These are phyloP conservation scores for Sonneratia alba DNA, from an alignment of 345 rosid species.

Conservation along the genomic window DNA sequence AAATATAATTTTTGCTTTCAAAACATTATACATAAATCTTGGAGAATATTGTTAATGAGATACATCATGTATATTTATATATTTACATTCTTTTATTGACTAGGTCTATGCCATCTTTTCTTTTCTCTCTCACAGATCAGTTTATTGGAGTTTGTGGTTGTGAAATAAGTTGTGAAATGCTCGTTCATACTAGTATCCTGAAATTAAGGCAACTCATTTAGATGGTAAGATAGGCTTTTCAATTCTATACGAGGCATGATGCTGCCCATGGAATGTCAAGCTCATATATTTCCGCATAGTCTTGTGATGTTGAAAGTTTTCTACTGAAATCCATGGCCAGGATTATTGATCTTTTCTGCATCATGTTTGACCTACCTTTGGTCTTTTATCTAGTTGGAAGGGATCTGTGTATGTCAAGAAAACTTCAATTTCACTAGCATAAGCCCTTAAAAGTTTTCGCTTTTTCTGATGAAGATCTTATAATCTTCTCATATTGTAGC, in stretches of 20 bases:
- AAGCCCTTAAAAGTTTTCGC: background rate
- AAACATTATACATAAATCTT: background rate
- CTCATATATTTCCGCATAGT: background rate
- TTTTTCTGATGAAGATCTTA: background rate
- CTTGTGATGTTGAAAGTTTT: background rate
- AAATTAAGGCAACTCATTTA: background rate
- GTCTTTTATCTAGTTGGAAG: background rate
- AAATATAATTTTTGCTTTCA: too few relatives aligned
- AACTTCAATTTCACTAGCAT: background rate
- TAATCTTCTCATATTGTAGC: background rate
- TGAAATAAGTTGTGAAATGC: background rate
- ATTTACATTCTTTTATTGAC: background rate
- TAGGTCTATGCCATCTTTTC: background rate
- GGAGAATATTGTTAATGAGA: background rate
- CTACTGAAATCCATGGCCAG: background rate
- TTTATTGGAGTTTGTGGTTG: background rate
- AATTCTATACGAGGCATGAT: background rate
- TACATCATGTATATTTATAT: background rate
- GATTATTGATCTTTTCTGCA: background rate
- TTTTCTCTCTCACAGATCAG: background rate
- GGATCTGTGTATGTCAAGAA: background rate
- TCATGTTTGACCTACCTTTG: background rate
- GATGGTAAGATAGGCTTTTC: background rate
- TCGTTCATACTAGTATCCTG: background rate
- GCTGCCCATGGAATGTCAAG: background rate